phyloP scores from a whole-genome alignment of 2,329 filamentous ascomycete genomes.

The Mariannaea sp. region DNA sequence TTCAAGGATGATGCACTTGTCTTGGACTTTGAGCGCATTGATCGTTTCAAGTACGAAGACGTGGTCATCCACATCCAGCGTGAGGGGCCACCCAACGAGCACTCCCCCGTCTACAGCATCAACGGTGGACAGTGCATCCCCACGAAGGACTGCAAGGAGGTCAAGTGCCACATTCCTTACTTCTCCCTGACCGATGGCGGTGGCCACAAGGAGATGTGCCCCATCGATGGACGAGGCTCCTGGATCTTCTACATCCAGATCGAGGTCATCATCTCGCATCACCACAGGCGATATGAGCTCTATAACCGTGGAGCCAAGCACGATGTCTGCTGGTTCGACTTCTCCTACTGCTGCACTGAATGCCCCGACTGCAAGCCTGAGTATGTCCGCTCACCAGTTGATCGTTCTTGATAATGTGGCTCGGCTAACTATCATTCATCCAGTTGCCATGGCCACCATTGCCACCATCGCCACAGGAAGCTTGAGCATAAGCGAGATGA shows the following conservation, averaged over 20 bases:
- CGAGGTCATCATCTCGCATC: conserved; percentile 31
- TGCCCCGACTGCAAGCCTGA: conserved; percentile 30
- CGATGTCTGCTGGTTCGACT: conserved; percentile 34
- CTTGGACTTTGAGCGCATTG: conserved; percentile 32
- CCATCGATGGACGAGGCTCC: conserved; percentile 33
- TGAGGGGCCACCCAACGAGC: conserved; percentile 26
- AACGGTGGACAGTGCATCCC: conserved; percentile 32
- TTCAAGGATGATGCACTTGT: conserved; percentile 35
- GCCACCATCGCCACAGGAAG: background rate
- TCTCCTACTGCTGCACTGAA: conserved; percentile 37
- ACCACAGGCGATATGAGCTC: conserved; percentile 31
- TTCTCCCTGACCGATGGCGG: conserved; percentile 34
- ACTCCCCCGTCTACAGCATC: conserved; percentile 33
- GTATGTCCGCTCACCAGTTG: conserved; percentile 5
- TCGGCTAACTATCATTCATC: background rate
- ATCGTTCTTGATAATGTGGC: background rate
- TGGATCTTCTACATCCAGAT: conserved; percentile 38
- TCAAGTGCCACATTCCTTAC: conserved; percentile 35
- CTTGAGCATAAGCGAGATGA: no score
- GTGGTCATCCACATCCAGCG: conserved; percentile 31
- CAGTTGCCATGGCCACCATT: background rate
- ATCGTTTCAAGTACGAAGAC: conserved; percentile 39
- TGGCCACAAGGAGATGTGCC: conserved; percentile 34
- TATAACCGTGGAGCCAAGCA: conserved; percentile 31
- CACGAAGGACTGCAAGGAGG: conserved; percentile 28